Percentiles rank a stretch among this genome's conserved stretches.
phyloP scores from a whole-genome alignment of 1,284 basidiomycete species.

The Uromyces viciae-fabae region DNA sequence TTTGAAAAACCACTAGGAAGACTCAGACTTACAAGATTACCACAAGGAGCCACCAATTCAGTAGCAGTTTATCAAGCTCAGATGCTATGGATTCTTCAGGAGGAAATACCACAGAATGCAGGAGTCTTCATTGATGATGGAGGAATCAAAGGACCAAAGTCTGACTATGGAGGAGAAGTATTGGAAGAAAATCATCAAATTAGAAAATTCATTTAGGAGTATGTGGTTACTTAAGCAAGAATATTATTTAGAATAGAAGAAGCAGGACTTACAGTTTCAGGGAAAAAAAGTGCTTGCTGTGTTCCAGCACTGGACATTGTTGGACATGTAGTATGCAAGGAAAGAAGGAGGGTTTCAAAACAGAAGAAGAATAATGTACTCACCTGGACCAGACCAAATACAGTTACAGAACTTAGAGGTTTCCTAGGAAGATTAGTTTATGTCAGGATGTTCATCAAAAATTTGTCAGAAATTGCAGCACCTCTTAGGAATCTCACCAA shows the following conservation, averaged over 20 bases:
- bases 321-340: conserved; percentile 23
- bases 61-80: conserved; percentile 27
- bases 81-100: conserved; percentile 22
- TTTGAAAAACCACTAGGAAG: no score
- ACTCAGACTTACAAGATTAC: no score
- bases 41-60: not conserved
- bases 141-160: conserved; percentile 18
- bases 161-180: not conserved
- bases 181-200: not conserved
- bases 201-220: conserved; percentile 22
- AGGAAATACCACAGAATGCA: conserved; percentile 2
- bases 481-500: not conserved
- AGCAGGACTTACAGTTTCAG: conserved; percentile 15
- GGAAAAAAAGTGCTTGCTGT: not conserved
- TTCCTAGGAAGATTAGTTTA: not conserved
- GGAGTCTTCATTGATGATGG: conserved; percentile 30
- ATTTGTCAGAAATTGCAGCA: not conserved
- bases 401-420: not conserved
- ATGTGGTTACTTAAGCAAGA: conserved; percentile 3
- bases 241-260: conserved; percentile 30
- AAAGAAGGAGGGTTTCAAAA: not conserved
- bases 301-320: conserved; percentile 32
- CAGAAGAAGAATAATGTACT: conserved; percentile 13
- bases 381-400: not conserved
- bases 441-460: not conserved